These are phyloP conservation scores for Diaporthe citri DNA, from an alignment of 2,329 filamentous ascomycete genomes.

Conservation along the genomic window DNA sequence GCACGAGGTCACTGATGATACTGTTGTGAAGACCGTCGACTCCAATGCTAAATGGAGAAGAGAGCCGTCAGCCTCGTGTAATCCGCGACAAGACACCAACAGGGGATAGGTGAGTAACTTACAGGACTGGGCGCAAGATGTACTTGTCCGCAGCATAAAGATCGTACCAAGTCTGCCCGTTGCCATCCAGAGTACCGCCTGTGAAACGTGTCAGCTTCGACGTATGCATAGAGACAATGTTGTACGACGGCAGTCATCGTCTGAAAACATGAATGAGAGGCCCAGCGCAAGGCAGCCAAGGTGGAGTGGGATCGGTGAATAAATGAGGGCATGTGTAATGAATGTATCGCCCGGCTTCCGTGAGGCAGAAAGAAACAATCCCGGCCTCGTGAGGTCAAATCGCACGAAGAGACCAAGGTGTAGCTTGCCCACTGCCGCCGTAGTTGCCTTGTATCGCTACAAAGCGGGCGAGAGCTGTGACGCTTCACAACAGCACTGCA, in stretches of 20 bases:
- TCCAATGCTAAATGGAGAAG: conserved; percentile 54
- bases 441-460: conserved; percentile 9
- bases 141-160: conserved; percentile 69
- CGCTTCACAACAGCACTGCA: background rate
- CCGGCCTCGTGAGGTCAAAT: background rate
- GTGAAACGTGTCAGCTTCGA: conserved; percentile 33
- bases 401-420: background rate
- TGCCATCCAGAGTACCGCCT: conserved; percentile 65
- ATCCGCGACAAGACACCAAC: background rate
- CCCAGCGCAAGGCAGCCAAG: background rate
- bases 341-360: conserved; percentile 20
- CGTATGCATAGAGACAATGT: conserved; percentile 26
- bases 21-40: conserved; percentile 69
- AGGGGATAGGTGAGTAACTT: background rate
- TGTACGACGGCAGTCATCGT: conserved; percentile 4
- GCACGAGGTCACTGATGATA: conserved; percentile 67
- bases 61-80: conserved; percentile 17
- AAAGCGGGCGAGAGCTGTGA: background rate
- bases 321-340: conserved; percentile 11
- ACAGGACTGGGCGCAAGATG: conserved; percentile 69
- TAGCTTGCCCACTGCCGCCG: background rate
- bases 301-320: conserved; percentile 7
- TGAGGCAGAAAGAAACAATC: background rate
- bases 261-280: background rate
- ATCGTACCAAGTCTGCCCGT: conserved; percentile 75